Conservation (phyloP, 2,329 filamentous ascomycete genomes). For the Aspergillus latus region DNA sequence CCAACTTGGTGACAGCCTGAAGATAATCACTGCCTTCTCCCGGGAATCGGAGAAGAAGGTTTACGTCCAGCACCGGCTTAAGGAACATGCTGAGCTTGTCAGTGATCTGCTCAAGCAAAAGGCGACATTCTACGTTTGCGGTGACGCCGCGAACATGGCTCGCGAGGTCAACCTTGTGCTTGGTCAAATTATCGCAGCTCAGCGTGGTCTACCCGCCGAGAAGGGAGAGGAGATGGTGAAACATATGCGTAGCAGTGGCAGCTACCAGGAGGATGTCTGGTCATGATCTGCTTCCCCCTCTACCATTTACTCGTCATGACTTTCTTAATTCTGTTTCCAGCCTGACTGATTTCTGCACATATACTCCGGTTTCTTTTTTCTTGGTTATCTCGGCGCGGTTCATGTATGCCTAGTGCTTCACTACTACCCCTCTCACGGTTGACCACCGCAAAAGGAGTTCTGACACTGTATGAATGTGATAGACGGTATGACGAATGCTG, state of each 20-base stretch:
- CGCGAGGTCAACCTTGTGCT: constrained; percentile 88
- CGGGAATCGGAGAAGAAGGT: constrained; percentile 83
- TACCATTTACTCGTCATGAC: constrained; percentile 19
- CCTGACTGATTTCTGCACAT: constrained; percentile 32
- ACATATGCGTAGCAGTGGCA: constrained; percentile 89
- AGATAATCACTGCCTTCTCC: constrained; percentile 91
- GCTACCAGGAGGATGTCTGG: constrained; percentile 86
- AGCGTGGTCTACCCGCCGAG: constrained; percentile 75
- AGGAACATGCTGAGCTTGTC: constrained; percentile 78
- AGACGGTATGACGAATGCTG: constrained; percentile 14
- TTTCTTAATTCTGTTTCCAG: constrained; percentile 23
- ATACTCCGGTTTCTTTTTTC: constrained; percentile 26
- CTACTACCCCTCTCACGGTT: constrained; percentile 7
- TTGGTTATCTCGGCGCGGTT: constrained; percentile 23
- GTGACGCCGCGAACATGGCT: constrained; percentile 96
- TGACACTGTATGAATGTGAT: constrained; percentile 12
- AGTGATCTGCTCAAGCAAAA: constrained; percentile 80
- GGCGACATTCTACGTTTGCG: constrained; percentile 97
- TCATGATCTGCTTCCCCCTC: constrained; percentile 45
- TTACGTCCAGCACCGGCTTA: constrained; percentile 91
- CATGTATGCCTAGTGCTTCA: constrained; percentile 23
- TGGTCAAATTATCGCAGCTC: constrained; percentile 78
- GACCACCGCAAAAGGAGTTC: constrained; percentile 2
- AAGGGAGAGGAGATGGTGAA: constrained; percentile 97
- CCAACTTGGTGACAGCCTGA: constrained; percentile 81